Evolutionary conservation across 192 early-diverging fungal species (phyloP).

Genomic region (Gonapodya sp.): DNA sequence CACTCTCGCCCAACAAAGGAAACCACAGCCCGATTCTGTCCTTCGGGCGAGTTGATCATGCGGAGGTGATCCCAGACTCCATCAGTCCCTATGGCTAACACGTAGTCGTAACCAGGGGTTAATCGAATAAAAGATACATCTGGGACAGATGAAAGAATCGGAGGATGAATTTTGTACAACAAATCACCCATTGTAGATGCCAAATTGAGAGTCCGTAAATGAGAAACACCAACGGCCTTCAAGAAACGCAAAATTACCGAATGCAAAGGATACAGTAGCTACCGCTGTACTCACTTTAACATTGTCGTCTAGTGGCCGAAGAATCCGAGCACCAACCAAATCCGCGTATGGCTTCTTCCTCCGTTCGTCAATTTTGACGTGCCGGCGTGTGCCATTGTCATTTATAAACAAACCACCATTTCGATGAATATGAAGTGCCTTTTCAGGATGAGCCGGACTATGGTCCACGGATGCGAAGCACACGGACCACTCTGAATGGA

Average conservation of each 20-base stretch:
- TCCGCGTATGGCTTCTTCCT: slow-evolving; percentile 31
- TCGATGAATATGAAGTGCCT: slow-evolving; percentile 36
- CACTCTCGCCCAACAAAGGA: slow-evolving; percentile 17
- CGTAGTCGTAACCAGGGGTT: slow-evolving; percentile 23
- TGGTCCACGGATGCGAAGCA: slow-evolving; percentile 42
- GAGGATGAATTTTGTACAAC: slow-evolving; percentile 49
- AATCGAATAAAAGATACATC: slow-evolving; percentile 39
- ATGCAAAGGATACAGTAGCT: not conserved
- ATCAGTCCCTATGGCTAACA: slow-evolving; percentile 41
- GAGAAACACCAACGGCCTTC: slow-evolving; percentile 37
- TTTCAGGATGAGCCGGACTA: slow-evolving; percentile 47
- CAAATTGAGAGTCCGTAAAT: slow-evolving; percentile 47
- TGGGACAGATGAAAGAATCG: slow-evolving; percentile 34
- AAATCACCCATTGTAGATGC: slow-evolving; percentile 53
- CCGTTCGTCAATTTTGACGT: slow-evolving; percentile 21
- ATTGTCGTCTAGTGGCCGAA: slow-evolving; percentile 31
- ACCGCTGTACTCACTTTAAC: slow-evolving; percentile 16
- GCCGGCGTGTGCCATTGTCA: slow-evolving; percentile 29
- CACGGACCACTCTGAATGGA: slow-evolving; percentile 23
- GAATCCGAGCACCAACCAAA: slow-evolving; percentile 36
- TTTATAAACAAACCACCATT: slow-evolving; percentile 44
- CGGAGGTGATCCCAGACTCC: slow-evolving; percentile 53
- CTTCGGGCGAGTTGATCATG: slow-evolving; percentile 16
- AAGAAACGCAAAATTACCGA: not conserved
- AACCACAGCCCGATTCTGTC: slow-evolving; percentile 20